phyloP scores from a whole-genome alignment of 2,329 filamentous ascomycete species.

The Metarhizium anisopliae region DNA sequence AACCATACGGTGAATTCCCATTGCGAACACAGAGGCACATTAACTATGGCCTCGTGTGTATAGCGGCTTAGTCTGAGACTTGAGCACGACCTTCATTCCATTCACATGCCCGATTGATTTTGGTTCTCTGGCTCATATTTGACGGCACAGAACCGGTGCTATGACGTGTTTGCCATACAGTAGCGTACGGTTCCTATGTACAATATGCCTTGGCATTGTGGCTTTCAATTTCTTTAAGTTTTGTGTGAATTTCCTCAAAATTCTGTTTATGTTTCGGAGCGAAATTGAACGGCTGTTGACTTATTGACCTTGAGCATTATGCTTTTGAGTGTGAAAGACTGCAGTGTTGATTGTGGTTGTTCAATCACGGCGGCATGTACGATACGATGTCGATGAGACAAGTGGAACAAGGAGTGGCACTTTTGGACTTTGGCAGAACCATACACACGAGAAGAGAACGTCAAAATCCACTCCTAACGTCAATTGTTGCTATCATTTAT shows the following conservation, averaged over 20 bases:
- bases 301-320: neutral
- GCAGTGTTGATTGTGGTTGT: neutral
- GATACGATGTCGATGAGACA: neutral
- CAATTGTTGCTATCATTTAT: neutral
- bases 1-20: too few relatives aligned
- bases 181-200: neutral
- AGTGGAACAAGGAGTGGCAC: neutral
- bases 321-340: neutral
- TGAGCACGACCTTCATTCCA: neutral
- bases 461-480: neutral
- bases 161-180: too few relatives aligned
- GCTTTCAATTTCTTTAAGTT: neutral
- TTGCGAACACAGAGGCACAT: neutral
- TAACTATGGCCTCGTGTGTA: neutral
- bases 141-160: neutral
- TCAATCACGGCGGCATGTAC: neutral
- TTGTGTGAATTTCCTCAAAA: neutral
- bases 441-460: neutral
- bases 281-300: neutral
- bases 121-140: neutral
- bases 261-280: neutral
- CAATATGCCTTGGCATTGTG: neutral
- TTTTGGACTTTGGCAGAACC: neutral
- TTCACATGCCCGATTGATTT: neutral
- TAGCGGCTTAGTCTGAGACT: neutral